Conservation (phyloP, 2,329 filamentous ascomycete species). For the Pseudogymnoascus sp. region DNA sequence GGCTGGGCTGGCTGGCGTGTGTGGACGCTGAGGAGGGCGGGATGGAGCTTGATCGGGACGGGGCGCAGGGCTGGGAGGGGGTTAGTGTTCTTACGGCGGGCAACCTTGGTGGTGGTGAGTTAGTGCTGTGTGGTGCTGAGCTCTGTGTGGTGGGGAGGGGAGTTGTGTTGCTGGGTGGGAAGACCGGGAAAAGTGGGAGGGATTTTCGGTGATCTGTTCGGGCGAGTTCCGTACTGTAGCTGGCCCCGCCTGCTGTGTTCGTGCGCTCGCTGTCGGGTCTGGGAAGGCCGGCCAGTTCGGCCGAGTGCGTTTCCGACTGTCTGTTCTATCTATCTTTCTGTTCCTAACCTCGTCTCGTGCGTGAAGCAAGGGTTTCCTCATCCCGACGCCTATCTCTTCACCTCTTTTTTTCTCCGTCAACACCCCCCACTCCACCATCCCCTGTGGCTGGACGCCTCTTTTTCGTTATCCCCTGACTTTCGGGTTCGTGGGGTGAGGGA, state of each 20-base stretch:
- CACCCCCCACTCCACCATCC: not conserved
- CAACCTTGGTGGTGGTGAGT: too few species aligned
- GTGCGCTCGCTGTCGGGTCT: not conserved
- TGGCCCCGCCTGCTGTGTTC: not conserved
- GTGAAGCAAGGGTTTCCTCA: not conserved
- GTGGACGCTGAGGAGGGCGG: not conserved
- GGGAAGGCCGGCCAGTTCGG: not conserved
- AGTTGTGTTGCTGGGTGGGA: not conserved
- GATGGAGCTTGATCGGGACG: conserved; percentile 1
- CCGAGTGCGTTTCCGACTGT: not conserved
- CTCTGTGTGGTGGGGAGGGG: not conserved
- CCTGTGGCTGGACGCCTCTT: not conserved
- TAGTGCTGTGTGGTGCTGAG: not conserved
- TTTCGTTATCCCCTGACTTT: not conserved
- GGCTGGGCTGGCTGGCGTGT: not conserved
- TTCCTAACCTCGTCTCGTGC: not conserved
- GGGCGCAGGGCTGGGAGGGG: not conserved
- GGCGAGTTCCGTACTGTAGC: not conserved
- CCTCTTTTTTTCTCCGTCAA: not conserved
- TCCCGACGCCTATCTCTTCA: not conserved
- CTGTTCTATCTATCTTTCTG: not conserved
- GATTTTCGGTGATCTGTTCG: not conserved
- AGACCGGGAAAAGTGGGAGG: not conserved
- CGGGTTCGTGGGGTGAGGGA: not conserved
- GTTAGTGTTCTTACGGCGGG: too few species aligned